Evolutionary conservation across 768 basidiomycete genomes (phyloP).

Genomic region (Lentinula sp.): DNA sequence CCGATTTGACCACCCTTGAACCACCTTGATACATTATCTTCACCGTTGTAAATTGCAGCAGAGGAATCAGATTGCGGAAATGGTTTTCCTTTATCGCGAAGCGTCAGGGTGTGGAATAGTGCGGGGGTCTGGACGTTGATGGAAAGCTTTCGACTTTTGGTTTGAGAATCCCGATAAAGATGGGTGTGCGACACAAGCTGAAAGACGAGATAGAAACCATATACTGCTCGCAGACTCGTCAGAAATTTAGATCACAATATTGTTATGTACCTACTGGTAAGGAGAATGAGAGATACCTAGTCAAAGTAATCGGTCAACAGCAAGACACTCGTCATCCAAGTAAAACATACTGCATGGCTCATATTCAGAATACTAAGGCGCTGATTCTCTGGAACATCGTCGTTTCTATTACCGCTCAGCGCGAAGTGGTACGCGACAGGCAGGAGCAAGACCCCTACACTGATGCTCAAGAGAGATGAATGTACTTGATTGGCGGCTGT

Average conservation of each 20-base stretch:
- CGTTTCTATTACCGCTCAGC: conserved; percentile 22
- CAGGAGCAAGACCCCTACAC: conserved; percentile 72
- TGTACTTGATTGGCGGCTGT: conserved; percentile 69
- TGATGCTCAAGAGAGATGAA: conserved; percentile 67
- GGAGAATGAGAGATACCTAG: conserved; percentile 69
- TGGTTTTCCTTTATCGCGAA: conserved; percentile 14
- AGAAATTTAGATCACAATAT: background rate
- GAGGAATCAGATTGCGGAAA: conserved; percentile 11
- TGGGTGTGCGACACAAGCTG: conserved; percentile 75
- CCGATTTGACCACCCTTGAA: background rate
- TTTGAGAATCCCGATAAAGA: conserved; percentile 50
- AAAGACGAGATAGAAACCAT: conserved; percentile 65
- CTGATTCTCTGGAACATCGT: conserved; percentile 23
- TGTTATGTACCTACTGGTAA: conserved; percentile 50
- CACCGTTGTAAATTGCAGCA: background rate
- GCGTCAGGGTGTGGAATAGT: conserved; percentile 19
- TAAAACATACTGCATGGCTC: conserved; percentile 64
- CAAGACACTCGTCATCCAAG: background rate
- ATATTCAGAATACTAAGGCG: conserved; percentile 52
- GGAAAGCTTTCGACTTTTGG: conserved; percentile 33
- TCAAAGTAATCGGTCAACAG: background rate
- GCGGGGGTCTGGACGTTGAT: conserved; percentile 22
- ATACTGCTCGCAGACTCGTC: conserved; percentile 40
- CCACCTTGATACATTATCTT: background rate
- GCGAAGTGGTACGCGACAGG: conserved; percentile 75